Evolutionary conservation across 257 asterid genomes (phyloP).

Genomic region (Lavandula angustifolia): DNA sequence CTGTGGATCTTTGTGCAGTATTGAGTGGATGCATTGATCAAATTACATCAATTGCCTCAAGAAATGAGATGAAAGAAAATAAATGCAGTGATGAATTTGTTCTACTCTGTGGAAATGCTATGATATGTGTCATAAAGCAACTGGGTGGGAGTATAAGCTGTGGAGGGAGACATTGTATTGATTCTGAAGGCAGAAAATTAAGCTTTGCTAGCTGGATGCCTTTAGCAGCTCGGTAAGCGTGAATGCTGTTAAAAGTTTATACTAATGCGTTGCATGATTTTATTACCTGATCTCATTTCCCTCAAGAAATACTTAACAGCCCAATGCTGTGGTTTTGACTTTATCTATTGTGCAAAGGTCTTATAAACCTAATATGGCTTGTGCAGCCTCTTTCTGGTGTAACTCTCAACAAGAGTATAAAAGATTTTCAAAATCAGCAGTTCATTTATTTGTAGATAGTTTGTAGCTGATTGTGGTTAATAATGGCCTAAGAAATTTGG

Average conservation of each 20-base stretch:
- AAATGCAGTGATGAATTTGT: constrained; percentile 33
- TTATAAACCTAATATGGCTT: constrained; percentile 14
- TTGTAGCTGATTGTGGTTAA: background rate
- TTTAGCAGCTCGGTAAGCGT: constrained; percentile 60
- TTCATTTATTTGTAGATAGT: constrained; percentile 13
- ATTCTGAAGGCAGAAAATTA: constrained; percentile 38
- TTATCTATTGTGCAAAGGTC: constrained; percentile 1
- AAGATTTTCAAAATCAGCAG: background rate
- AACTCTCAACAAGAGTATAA: constrained; percentile 17
- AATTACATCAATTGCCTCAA: constrained; percentile 27
- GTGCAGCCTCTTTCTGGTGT: constrained; percentile 21
- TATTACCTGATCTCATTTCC: constrained; percentile 17
- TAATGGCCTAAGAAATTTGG: background rate
- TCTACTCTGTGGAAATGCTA: constrained; percentile 49
- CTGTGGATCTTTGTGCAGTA: constrained; percentile 51
- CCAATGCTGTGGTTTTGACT: constrained; percentile 15
- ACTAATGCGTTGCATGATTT: constrained; percentile 6
- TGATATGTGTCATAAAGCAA: constrained; percentile 49
- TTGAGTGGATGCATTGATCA: constrained; percentile 49
- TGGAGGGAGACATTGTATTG: constrained; percentile 34
- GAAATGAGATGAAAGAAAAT: constrained; percentile 39
- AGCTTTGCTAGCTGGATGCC: constrained; percentile 43
- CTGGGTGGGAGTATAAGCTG: constrained; percentile 37
- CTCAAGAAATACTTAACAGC: constrained; percentile 17
- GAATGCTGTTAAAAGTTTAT: constrained; percentile 12